Evolutionary conservation across 129 eudicot genomes (phyloP), one percentile per base, ranked within the genome.

Genomic region (Artemisia argyi): DNA sequence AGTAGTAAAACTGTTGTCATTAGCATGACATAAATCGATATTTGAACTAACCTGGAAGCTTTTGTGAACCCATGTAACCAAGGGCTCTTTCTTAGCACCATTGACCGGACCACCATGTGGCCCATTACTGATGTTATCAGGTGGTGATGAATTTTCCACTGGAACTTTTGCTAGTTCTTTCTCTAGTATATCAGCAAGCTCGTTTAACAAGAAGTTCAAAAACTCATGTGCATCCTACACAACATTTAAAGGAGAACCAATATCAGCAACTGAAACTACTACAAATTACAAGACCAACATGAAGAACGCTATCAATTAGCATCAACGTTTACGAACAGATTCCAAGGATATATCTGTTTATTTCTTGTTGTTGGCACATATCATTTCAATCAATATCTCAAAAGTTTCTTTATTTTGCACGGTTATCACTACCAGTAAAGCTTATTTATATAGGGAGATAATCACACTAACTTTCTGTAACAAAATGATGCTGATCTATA

Each of bases 201-300:
- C 92, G 75, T 92, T 92, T 63, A 92, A 79, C 86, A 92, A 66
- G 56, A 83, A 92, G 92, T 92, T 92, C 83, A 92, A 67, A 72
- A 92, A 92, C 79, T 92, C 98, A 66, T 92, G 98, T 57, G 98
- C 98, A 76, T 89, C 98, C 98, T 92, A 78, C 78, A 83, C 47
- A 70, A 61, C 49, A 57, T 51, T 71, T 16, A 28, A 22, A 72
- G 65, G 68, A 61, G 18, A 24, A 61, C 28, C 13, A 35, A 11
- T 49, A 49, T 71, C 74, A 76, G 69, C 19, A 76, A 57, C 16
- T 14, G 32, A 48, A 49, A 59, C 11, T 8, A 15, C 17, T 7
- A 15, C 2, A 7, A 18, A 39, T 3, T 49, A 59, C 18, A 76
- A 69, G 47, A 61, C 20, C 20, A 57, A 24, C 39, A 28, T 11